Conservation (phyloP, 108 stramenopile genomes). For the Conticribra weissflogii region DNA sequence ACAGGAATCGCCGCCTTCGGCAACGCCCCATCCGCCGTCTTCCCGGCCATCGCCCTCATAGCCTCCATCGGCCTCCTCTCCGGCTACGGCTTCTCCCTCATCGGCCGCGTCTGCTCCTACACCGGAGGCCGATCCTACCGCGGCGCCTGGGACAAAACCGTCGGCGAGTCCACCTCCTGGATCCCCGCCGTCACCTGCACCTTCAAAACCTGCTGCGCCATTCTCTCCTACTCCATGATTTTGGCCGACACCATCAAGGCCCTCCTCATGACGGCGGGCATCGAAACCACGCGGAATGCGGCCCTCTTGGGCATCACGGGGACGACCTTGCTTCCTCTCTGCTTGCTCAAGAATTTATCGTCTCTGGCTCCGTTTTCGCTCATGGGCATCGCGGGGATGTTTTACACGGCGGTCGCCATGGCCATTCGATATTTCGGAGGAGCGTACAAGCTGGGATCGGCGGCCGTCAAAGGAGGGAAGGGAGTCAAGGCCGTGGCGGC, state of each 20-base stretch:
- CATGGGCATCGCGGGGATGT: constrained; percentile 86
- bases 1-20: constrained; percentile 94
- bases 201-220: constrained; percentile 76
- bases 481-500: constrained; percentile 11
- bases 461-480: constrained; percentile 25
- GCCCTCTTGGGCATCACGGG: constrained; percentile 65
- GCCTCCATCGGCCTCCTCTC: constrained; percentile 73
- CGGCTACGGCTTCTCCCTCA: constrained; percentile 87
- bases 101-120: constrained; percentile 76
- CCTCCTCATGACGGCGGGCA: constrained; percentile 55
- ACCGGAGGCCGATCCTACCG: constrained; percentile 68
- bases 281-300: constrained; percentile 29
- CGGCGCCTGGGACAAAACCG: constrained; percentile 80
- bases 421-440: constrained; percentile 70
- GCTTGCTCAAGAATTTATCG: constrained; percentile 80
- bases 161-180: constrained; percentile 75
- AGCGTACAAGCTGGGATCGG: constrained; percentile 57
- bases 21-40: constrained; percentile 77
- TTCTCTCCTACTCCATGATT: constrained; percentile 88
- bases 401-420: constrained; percentile 81
- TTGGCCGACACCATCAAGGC: constrained; percentile 77
- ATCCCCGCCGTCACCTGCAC: constrained; percentile 79
- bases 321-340: constrained; percentile 85
- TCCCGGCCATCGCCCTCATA: constrained; percentile 76
- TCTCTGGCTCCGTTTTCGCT: constrained; percentile 86